Evolutionary conservation across 805 yeast species (phyloP), one percentile per base, ranked within the genome.

Genomic region (Yamadazyma paraphyllophila): DNA sequence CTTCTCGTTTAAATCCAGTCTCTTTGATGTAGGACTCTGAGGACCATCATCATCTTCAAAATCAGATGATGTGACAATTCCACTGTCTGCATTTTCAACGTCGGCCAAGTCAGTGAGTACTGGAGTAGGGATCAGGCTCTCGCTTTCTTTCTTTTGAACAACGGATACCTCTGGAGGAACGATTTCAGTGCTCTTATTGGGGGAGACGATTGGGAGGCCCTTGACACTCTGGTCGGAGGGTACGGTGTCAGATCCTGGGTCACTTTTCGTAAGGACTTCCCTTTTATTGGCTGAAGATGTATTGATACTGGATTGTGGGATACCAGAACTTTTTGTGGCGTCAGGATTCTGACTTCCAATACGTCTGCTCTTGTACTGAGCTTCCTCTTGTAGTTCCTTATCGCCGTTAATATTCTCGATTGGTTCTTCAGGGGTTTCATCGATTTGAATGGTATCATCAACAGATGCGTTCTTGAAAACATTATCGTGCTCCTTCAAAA

Each of bases 101-200:
- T 51, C 52, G 13, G 36, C 36, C 17, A 48, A 10, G 4, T 51
- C 53, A 30, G 44, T 44, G 37, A 51, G 47, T 5, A 47, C 25
- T 2, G 55, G 55, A 8, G 24, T 36, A 7, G 49, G 47, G 15
- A 51, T 40, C 15, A 15, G 34, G 12, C 13, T 31, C 34, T 31
- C 15, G 14, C 15, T 31, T 10, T 8, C 2, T 10, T 11, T 31
- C 24, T 20, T 20, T 20, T 20, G 24, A 20, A 20, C 6, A 20
- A 20, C 24, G 24, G 24, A 6, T 20, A 20, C 24, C 24, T 20
- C 24, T 20, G 24, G 24, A 6, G 24, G 24, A 20, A 4, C 6
- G 6, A 20, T 20, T 20, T 20, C 24, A 20, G 24, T 20, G 8
- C 13, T n/a, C 13, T 7, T n/a, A 4, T 11, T 29, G 8, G 31